phyloP scores from a whole-genome alignment of 2,329 filamentous ascomycete genomes.

The Albophoma yamanashiensis region DNA sequence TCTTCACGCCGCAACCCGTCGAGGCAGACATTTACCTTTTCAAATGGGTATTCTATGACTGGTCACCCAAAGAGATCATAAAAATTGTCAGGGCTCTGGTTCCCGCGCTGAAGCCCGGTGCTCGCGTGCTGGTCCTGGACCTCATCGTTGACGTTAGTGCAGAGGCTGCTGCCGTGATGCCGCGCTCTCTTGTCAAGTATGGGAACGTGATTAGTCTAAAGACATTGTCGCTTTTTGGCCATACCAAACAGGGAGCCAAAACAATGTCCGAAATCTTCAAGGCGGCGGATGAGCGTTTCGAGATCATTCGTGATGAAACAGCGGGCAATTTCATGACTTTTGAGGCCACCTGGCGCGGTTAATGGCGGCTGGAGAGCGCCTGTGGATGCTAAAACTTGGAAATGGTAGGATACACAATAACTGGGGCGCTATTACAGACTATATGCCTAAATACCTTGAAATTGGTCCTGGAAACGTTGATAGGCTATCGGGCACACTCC shows the following conservation, averaged over 20 bases:
- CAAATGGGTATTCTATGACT: constrained; percentile 43
- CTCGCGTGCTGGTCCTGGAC: constrained; percentile 24
- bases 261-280: constrained; percentile 6
- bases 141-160: constrained; percentile 16
- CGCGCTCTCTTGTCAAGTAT: constrained; percentile 1
- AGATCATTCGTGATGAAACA: constrained; percentile 1
- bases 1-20: constrained; percentile 23
- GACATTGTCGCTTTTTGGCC: constrained; percentile 31
- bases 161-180: constrained; percentile 8
- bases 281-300: constrained; percentile 7
- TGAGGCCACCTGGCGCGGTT: background rate
- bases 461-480: too few relatives aligned
- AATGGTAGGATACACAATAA: too few relatives aligned
- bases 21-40: constrained; percentile 38
- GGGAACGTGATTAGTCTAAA: constrained; percentile 29
- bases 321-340: background rate
- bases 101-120: constrained; percentile 31
- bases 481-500: too few relatives aligned
- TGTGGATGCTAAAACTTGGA: too few relatives aligned
- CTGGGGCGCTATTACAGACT: too few relatives aligned
- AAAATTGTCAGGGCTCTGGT: constrained; percentile 28
- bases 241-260: constrained; percentile 8
- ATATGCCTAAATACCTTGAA: too few relatives aligned
- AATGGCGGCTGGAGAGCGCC: background rate
- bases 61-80: constrained; percentile 32